Percentiles rank a stretch among this genome's conserved stretches.
phyloP scores from a whole-genome alignment of 352 stramenopile genomes.

The Peronospora farinosa region DNA sequence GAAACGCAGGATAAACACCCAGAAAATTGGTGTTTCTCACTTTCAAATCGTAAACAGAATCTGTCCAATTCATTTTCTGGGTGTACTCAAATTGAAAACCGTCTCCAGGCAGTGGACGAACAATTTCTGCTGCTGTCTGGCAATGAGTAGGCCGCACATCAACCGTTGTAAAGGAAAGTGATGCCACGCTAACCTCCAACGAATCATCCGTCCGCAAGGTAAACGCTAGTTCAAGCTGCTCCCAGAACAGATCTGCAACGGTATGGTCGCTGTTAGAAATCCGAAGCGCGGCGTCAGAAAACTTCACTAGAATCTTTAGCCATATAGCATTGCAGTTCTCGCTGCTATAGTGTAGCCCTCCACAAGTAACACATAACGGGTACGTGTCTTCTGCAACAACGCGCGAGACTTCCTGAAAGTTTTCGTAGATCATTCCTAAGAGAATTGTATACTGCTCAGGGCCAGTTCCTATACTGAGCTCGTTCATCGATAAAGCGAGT shows the following conservation, averaged over 20 bases:
- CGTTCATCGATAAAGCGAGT: constrained; percentile 67
- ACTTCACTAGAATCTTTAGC: constrained; percentile 69
- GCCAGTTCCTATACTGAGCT: constrained; percentile 60
- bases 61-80: constrained; percentile 71
- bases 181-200: constrained; percentile 55
- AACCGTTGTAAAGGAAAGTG: constrained; percentile 50
- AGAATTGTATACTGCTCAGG: constrained; percentile 65
- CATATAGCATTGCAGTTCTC: constrained; percentile 70
- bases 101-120: constrained; percentile 63
- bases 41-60: constrained; percentile 58
- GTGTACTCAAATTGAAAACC: constrained; percentile 74
- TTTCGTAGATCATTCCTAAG: constrained; percentile 81
- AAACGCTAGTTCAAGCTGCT: constrained; percentile 77
- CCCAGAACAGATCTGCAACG: constrained; percentile 69
- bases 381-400: constrained; percentile 80
- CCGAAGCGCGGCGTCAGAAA: constrained; percentile 68
- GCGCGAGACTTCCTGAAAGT: constrained; percentile 75
- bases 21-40: constrained; percentile 78
- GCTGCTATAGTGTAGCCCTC: constrained; percentile 57
- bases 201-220: constrained; percentile 78
- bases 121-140: constrained; percentile 53
- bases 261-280: constrained; percentile 51
- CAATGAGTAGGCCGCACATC: constrained; percentile 56
- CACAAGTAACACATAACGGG: constrained; percentile 51
- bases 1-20: constrained; percentile 60